phyloP scores from a whole-genome alignment of 1,284 basidiomycete species.

The Neonothopanus nambi region DNA sequence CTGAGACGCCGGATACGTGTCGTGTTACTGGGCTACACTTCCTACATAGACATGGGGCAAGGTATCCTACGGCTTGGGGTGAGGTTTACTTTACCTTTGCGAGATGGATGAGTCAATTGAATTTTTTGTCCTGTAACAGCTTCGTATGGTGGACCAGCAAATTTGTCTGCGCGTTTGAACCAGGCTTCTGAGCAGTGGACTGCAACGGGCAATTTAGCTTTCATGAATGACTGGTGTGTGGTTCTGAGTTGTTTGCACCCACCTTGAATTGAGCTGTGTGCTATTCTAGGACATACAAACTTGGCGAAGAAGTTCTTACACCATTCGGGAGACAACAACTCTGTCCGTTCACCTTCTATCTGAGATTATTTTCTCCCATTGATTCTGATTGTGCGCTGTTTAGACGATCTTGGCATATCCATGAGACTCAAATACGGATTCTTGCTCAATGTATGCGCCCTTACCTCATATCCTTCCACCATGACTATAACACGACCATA shows the following conservation, averaged over 20 bases:
- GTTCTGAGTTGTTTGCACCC: background rate
- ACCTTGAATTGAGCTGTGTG: constrained; percentile 1
- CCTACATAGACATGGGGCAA: constrained; percentile 78
- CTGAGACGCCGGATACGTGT: constrained; percentile 70
- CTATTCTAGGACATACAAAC: constrained; percentile 70
- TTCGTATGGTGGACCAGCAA: constrained; percentile 65
- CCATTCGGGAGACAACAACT: constrained; percentile 83
- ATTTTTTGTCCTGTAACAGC: constrained; percentile 36
- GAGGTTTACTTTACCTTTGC: constrained; percentile 25
- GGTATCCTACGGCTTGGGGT: constrained; percentile 78
- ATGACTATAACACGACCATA: background rate
- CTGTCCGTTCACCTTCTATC: constrained; percentile 43
- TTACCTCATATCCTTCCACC: background rate
- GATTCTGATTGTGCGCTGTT: background rate
- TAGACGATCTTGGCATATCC: constrained; percentile 72
- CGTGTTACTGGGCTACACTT: constrained; percentile 73
- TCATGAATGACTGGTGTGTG: constrained; percentile 74
- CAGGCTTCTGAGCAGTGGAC: constrained; percentile 57
- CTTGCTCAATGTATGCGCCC: constrained; percentile 55
- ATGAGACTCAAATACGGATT: constrained; percentile 80
- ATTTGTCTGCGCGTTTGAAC: constrained; percentile 59
- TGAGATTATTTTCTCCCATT: constrained; percentile 3
- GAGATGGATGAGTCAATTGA: background rate
- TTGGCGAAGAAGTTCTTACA: constrained; percentile 81
- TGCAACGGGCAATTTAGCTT: constrained; percentile 62